Evolutionary conservation across 2,329 filamentous ascomycete genomes (phyloP).

Genomic region (Neonectria magnoliae): DNA sequence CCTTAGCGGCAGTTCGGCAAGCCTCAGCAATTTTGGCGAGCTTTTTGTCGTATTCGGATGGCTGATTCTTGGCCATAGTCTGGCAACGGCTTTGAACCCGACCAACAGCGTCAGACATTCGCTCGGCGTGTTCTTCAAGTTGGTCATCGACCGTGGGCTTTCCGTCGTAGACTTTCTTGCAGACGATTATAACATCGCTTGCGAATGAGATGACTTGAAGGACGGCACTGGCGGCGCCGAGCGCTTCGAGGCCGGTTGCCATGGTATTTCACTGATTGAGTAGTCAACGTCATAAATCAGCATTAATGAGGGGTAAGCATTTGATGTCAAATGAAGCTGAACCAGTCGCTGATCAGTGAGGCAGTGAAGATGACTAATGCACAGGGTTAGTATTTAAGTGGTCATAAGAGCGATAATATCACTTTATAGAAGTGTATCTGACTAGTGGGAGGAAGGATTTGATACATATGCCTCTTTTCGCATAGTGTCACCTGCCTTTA

Average conservation of each 20-base stretch:
- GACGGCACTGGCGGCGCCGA: slow-evolving; percentile 24
- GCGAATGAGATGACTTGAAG: slow-evolving; percentile 28
- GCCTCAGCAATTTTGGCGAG: neutral
- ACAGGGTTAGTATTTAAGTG: neutral
- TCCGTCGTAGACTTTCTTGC: slow-evolving; percentile 20
- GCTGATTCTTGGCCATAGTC: neutral
- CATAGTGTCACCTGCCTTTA: no score
- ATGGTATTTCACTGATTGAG: neutral
- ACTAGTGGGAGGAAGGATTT: no score
- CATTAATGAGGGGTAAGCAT: neutral
- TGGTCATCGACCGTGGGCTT: neutral
- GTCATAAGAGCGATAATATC: no score
- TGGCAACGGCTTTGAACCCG: slow-evolving; percentile 2
- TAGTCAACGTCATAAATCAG: no score
- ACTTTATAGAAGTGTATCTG: no score
- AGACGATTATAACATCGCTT: neutral
- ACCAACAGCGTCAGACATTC: neutral
- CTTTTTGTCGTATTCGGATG: neutral
- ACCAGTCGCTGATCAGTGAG: neutral
- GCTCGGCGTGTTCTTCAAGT: neutral
- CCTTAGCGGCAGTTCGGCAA: neutral
- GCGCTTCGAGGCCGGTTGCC: slow-evolving; percentile 10
- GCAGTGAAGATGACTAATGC: neutral
- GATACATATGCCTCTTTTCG: no score
- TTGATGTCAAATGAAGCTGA: neutral